A percentile compares a stretch with the other conserved stretches of the same genome.
Evolutionary conservation across 108 stramenopile species (phyloP).

Genomic region (Nannochloropsis gaditana): DNA sequence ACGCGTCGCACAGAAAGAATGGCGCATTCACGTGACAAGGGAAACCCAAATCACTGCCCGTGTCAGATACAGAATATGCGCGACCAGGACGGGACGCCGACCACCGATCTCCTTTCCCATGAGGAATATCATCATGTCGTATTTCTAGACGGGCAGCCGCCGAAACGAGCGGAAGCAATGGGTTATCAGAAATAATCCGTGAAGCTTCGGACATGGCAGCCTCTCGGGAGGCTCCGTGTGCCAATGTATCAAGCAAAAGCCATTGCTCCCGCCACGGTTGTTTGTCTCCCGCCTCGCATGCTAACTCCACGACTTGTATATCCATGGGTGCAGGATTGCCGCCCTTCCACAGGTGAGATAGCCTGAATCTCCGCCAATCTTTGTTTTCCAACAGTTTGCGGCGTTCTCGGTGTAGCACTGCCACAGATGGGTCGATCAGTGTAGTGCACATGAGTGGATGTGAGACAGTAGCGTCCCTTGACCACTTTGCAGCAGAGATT

Average conservation of each 20-base stretch:
- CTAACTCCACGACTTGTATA: not conserved
- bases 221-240: not conserved
- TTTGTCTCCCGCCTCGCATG: not conserved
- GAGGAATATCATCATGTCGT: not conserved
- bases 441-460: not conserved
- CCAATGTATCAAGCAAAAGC: not conserved
- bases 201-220: not conserved
- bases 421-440: not conserved
- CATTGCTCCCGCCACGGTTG: slow-evolving; percentile 3
- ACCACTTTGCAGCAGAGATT: not conserved
- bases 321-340: slow-evolving; percentile 7
- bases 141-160: not conserved
- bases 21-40: slow-evolving; percentile 8
- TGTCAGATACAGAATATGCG: not conserved
- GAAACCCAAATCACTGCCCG: not conserved
- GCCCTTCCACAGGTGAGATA: not conserved
- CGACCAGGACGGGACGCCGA: slow-evolving; percentile 10
- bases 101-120: not conserved
- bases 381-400: not conserved
- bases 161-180: slow-evolving; percentile 17
- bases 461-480: not conserved
- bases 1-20: not conserved
- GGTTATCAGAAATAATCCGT: not conserved
- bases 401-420: not conserved
- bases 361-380: not conserved